phyloP scores from a whole-genome alignment of 139 green algal species.

The Chlorella sp. region DNA sequence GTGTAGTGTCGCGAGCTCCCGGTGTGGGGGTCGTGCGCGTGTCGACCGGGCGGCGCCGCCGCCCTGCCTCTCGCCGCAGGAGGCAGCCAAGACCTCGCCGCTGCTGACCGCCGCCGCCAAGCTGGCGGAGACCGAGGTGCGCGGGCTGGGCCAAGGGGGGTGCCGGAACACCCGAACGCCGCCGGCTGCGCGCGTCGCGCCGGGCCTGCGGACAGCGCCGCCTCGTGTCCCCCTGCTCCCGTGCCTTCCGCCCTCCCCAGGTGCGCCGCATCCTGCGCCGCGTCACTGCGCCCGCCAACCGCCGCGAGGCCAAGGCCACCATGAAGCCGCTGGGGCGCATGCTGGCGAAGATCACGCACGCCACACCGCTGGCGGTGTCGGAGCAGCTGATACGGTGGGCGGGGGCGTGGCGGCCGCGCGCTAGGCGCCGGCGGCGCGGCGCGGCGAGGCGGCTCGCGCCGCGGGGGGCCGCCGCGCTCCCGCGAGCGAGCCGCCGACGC shows the following conservation, averaged over 20 bases:
- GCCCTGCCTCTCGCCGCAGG: no score
- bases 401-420: background rate
- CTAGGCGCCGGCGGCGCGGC: no score
- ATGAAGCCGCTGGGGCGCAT: constrained; percentile 55
- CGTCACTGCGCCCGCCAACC: constrained; percentile 50
- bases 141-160: no score
- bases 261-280: constrained; percentile 50
- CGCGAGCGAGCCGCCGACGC: no score
- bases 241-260: no score
- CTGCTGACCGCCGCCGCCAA: constrained; percentile 50
- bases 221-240: constrained; percentile 1
- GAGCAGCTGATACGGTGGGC: constrained; percentile 55
- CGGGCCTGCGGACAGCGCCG: constrained; percentile 5
- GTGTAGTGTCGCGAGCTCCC: no score
- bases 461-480: no score
- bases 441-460: no score
- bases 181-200: background rate
- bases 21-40: no score
- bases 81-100: constrained; percentile 17
- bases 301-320: constrained; percentile 49
- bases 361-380: constrained; percentile 51
- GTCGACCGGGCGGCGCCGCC: no score
- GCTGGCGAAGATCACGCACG: constrained; percentile 63
- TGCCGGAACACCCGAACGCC: no score
- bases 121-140: constrained; percentile 52